Evolutionary conservation across 176 grass and related monocot species (phyloP).

Genomic region (Melocanna baccifera): DNA sequence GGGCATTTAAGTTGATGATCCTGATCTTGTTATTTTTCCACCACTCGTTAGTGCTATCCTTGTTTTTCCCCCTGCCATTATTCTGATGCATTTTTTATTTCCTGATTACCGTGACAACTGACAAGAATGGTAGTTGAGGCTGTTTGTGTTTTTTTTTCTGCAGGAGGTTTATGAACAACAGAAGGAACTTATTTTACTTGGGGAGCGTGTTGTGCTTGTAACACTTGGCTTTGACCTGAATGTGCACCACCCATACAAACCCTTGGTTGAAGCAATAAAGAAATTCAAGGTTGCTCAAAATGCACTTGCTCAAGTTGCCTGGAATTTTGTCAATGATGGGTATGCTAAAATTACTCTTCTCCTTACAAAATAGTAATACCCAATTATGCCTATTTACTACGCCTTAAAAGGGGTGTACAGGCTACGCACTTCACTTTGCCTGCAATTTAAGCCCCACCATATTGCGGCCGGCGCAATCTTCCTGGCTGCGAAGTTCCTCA

Average conservation of each 20-base stretch:
- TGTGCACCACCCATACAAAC: conserved; percentile 84
- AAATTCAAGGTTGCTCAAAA: conserved; percentile 90
- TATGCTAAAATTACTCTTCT: conserved; percentile 68
- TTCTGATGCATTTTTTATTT: not conserved
- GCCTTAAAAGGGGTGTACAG: conserved; percentile 77
- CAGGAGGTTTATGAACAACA: conserved; percentile 95
- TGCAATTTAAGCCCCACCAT: conserved; percentile 97
- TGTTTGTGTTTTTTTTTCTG: conserved; percentile 26
- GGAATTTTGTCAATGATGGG: conserved; percentile 99
- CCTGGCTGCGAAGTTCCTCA: conserved; percentile 91
- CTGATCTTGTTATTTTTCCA: not conserved
- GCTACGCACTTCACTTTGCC: conserved; percentile 86
- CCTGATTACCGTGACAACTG: not conserved
- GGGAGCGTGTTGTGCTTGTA: conserved; percentile 77
- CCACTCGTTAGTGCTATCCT: not conserved
- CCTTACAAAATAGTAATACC: conserved; percentile 41
- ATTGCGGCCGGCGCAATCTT: conserved; percentile 96
- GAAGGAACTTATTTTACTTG: conserved; percentile 92
- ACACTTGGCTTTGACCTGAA: conserved; percentile 89
- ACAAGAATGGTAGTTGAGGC: not conserved
- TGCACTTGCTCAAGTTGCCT: conserved; percentile 96
- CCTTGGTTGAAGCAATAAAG: conserved; percentile 89
- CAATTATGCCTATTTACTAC: conserved; percentile 62
- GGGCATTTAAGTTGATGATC: not conserved
- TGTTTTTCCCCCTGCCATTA: not conserved